A percentile compares a stretch with the other conserved stretches of the same genome.
phyloP scores from a whole-genome alignment of 2,329 filamentous ascomycete species.

The Ceratocystis eucalypticola region DNA sequence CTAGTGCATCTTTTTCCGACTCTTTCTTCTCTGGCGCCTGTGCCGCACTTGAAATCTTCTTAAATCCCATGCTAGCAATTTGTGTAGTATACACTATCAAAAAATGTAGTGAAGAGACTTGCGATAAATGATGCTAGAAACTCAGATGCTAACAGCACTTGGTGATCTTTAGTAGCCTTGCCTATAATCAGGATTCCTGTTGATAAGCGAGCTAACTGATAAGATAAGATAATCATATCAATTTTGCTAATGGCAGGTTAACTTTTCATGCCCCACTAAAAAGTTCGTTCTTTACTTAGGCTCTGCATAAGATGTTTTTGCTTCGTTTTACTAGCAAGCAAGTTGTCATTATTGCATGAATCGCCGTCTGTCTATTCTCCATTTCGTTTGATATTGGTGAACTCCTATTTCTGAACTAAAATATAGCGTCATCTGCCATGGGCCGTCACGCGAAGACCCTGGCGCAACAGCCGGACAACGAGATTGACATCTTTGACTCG shows the following conservation, averaged over 20 bases:
- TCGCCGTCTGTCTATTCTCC: not conserved
- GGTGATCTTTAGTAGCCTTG: not conserved
- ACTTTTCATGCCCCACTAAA: conserved; percentile 9
- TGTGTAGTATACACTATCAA: not conserved
- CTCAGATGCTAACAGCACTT: not conserved
- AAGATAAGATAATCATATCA: conserved; percentile 2
- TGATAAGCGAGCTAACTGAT: conserved; percentile 9
- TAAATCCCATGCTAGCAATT: conserved; percentile 17
- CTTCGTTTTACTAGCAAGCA: conserved; percentile 1
- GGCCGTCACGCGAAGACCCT: conserved; percentile 63
- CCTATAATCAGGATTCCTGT: conserved; percentile 1
- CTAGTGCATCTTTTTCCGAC: conserved; percentile 38
- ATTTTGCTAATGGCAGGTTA: not conserved
- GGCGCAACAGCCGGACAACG: conserved; percentile 63
- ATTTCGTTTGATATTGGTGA: not conserved
- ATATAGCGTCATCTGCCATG: conserved; percentile 37
- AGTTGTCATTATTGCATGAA: not conserved
- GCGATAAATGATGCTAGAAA: not conserved
- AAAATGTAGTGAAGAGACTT: not conserved
- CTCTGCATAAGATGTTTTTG: too few relatives aligned
- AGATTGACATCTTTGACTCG: conserved; percentile 75
- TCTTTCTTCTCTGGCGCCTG: conserved; percentile 26
- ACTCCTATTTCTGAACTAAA: not conserved
- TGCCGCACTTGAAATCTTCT: conserved; percentile 27
- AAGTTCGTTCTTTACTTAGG: conserved; percentile 15